Conservation (phyloP, 2,329 filamentous ascomycete genomes). For the Dothideomycetes sp. region DNA sequence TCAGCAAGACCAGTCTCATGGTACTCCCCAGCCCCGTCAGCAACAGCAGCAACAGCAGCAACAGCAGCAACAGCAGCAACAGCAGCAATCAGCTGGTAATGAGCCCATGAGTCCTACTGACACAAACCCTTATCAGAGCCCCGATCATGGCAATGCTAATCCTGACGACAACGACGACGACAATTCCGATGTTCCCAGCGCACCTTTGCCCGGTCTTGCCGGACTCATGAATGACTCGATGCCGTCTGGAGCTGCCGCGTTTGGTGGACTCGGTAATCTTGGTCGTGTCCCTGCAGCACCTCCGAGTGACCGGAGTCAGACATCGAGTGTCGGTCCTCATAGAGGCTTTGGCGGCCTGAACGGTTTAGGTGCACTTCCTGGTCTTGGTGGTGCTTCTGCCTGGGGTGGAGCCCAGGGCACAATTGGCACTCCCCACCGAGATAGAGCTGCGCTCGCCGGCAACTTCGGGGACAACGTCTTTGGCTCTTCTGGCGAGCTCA, state of each 20-base stretch:
- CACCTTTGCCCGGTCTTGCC: constrained; percentile 43
- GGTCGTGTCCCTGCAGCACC: constrained; percentile 42
- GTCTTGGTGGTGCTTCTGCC: constrained; percentile 50
- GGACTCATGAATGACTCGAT: constrained; percentile 37
- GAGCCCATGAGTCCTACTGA: constrained; percentile 84
- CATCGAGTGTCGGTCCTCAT: constrained; percentile 69
- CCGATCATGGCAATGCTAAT: constrained; percentile 62
- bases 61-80: constrained; percentile 36
- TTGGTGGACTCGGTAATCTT: constrained; percentile 26
- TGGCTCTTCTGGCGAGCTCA: constrained; percentile 68
- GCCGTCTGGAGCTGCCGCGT: constrained; percentile 17
- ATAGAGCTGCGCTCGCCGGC: constrained; percentile 41
- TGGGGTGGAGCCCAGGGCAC: constrained; percentile 56
- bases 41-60: constrained; percentile 36
- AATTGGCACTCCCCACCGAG: constrained; percentile 63
- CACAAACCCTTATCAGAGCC: constrained; percentile 93
- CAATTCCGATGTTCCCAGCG: constrained; percentile 22
- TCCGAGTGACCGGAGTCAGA: constrained; percentile 84
- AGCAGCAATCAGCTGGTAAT: constrained; percentile 38
- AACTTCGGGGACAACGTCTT: constrained; percentile 50
- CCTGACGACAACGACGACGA: constrained; percentile 40
- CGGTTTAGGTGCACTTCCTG: constrained; percentile 37
- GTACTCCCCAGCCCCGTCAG: constrained; percentile 33
- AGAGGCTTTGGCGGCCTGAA: constrained; percentile 61
- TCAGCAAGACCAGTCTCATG: constrained; percentile 47